Base-by-base conservation (phyloP, 257 asterid genomes). In the Nicotiana benthamiana region DNA sequence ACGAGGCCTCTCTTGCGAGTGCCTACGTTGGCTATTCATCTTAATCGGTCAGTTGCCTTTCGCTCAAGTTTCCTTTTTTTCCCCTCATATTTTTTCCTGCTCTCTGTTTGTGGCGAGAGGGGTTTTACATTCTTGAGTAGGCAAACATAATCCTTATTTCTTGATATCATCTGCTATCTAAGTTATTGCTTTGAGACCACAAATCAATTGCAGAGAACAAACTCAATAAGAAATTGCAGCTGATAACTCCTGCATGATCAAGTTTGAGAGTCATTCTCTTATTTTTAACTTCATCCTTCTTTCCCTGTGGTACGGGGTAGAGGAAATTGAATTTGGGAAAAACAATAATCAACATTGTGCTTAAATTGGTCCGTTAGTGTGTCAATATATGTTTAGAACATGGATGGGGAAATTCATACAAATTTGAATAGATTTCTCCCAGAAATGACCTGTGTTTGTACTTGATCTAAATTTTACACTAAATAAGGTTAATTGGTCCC, bases 1-100 rank as follows among this genome's bases (percentile, higher is more conserved):
- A 86, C 86, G 84, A 87, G 94, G 75, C 99, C 99, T 86, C 83
- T 96, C 66, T 83, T 96, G 87, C 94, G 98, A 84, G 98, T 96
- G 62, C 99, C 99, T 80, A 90, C 97, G 53, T 88, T 96, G 81
- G 99, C 99, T 82, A 96, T 96, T 85, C 99, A 96, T 88, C 99
- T 96, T 43, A 88, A 91, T 86, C 90, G 95, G 99, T 96, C 32
- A 77, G 90, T 86, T 82, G 51, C 65, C 72, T 36, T 77, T 57
- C 32, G 11, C 63, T 59, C 22, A 80, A 54, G 74, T 75, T 61
- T 80, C 16, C 9, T 43, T 77, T 75, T 28, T 77, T 13, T 59
- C 75, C 3, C 3, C 57, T 53, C 32, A 64, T 80, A 67, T 13
- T 72, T 82, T 59, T 77, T 62, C 79, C 40, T 74, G 79, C 75